A percentile compares a stretch with the other conserved stretches of the same genome.
These are phyloP conservation scores for Oidiodendron maius DNA, from an alignment of 495 filamentous ascomycete genomes.

Conservation along the genomic window DNA sequence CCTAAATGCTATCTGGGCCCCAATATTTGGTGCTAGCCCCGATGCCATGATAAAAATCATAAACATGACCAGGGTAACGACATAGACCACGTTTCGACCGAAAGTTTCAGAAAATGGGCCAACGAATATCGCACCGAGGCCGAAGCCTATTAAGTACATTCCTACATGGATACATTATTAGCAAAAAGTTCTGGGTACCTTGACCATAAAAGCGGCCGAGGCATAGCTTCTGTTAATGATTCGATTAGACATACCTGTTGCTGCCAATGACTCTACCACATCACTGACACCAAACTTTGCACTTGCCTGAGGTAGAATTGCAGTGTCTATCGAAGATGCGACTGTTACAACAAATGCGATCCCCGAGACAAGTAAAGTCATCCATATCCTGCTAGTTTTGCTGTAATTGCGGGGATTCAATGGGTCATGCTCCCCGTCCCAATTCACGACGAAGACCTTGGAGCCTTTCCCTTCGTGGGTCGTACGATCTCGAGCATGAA, in stretches of 20 bases:
- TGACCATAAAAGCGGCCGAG: too few relatives aligned
- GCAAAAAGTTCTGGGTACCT: too few relatives aligned
- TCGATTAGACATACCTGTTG: conserved; percentile 44
- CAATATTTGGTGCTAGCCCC: conserved; percentile 64
- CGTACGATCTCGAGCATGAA: conserved; percentile 10
- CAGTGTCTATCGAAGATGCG: conserved; percentile 48
- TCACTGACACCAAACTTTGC: conserved; percentile 44
- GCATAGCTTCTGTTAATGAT: too few relatives aligned
- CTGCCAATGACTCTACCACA: conserved; percentile 45
- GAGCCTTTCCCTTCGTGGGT: conserved; percentile 7
- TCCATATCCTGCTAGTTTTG: conserved; percentile 25
- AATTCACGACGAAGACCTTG: conserved; percentile 52
- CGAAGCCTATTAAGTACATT: conserved; percentile 50
- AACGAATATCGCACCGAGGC: conserved; percentile 43
- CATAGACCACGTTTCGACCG: conserved; percentile 60
- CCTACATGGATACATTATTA: neutral
- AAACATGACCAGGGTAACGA: conserved; percentile 62
- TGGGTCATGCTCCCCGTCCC: conserved; percentile 40
- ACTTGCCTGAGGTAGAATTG: conserved; percentile 35
- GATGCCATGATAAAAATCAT: conserved; percentile 68
- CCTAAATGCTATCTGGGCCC: conserved; percentile 61
- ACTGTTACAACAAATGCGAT: conserved; percentile 44
- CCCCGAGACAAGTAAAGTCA: conserved; percentile 39
- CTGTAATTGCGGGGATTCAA: conserved; percentile 47
- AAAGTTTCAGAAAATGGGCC: conserved; percentile 51